Evolutionary conservation across 2,329 filamentous ascomycete genomes (phyloP).

Genomic region (Orbilia quercus): DNA sequence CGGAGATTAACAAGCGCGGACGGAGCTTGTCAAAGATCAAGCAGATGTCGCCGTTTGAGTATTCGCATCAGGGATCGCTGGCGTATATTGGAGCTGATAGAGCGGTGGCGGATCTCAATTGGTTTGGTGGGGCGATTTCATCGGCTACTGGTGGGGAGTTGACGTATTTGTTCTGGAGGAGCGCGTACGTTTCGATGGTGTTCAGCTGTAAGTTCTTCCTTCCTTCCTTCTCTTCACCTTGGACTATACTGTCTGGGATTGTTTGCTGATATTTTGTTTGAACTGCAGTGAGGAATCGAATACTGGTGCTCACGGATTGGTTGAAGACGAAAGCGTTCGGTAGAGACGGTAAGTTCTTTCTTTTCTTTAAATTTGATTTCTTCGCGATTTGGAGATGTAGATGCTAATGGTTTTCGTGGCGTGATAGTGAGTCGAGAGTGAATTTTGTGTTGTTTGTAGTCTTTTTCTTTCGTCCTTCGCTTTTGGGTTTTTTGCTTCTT

Average conservation of each 20-base stretch:
- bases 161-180: slow-evolving; percentile 98
- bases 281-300: slow-evolving; percentile 82
- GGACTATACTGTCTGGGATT: slow-evolving; percentile 4
- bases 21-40: slow-evolving; percentile 88
- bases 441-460: slow-evolving; percentile 34
- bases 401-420: slow-evolving; percentile 38
- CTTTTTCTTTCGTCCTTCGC: slow-evolving; percentile 4
- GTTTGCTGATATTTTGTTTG: slow-evolving; percentile 57
- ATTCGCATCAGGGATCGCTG: slow-evolving; percentile 95
- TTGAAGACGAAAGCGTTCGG: slow-evolving; percentile 96
- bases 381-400: slow-evolving; percentile 46
- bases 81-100: slow-evolving; percentile 99
- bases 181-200: slow-evolving; percentile 98
- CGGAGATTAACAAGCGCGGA: slow-evolving; percentile 85
- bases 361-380: slow-evolving; percentile 46
- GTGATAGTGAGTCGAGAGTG: slow-evolving; percentile 54
- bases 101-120: slow-evolving; percentile 95
- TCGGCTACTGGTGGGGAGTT: slow-evolving; percentile 85
- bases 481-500: slow-evolving; percentile 8
- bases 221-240: slow-evolving; percentile 8
- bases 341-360: slow-evolving; percentile 72
- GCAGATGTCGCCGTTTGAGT: slow-evolving; percentile 97
- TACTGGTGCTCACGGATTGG: slow-evolving; percentile 94
- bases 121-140: slow-evolving; percentile 91
- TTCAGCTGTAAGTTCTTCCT: slow-evolving; percentile 85